phyloP scores from a whole-genome alignment of 108 stramenopile species.

The Pseudonitzschia multiseries region DNA sequence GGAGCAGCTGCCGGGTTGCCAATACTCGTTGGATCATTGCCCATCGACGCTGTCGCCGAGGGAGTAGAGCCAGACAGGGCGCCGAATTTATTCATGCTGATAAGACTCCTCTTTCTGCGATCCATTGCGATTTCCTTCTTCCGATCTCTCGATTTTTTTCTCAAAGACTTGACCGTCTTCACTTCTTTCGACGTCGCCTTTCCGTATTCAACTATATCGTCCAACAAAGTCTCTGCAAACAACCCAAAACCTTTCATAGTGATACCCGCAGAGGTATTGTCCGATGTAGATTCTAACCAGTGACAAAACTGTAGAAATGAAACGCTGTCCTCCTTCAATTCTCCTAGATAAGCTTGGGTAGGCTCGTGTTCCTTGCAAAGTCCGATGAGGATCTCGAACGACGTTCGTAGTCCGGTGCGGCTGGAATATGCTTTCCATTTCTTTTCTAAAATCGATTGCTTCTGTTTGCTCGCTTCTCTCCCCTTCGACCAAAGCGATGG shows the following conservation, averaged over 20 bases:
- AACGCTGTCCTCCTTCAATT: not conserved
- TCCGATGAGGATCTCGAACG: conserved; percentile 68
- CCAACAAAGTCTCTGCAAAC: conserved; percentile 79
- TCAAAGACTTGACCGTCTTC: conserved; percentile 30
- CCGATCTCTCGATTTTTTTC: conserved; percentile 66
- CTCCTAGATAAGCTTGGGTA: conserved; percentile 44
- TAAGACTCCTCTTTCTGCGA: conserved; percentile 50
- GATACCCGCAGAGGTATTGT: conserved; percentile 46
- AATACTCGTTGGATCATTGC: not conserved
- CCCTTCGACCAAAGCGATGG: conserved; percentile 63
- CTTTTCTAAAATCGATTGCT: conserved; percentile 18
- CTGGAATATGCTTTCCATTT: conserved; percentile 62
- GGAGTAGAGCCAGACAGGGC: not conserved
- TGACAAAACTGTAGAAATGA: conserved; percentile 60
- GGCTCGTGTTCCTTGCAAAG: conserved; percentile 54
- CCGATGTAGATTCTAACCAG: conserved; percentile 86
- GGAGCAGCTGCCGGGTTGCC: conserved; percentile 16
- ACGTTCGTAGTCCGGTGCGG: conserved; percentile 58
- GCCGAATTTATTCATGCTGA: conserved; percentile 42
- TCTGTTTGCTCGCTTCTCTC: conserved; percentile 6
- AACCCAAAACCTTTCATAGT: conserved; percentile 64
- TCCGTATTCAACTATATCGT: conserved; percentile 48
- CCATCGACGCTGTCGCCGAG: not conserved
- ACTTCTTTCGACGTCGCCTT: conserved; percentile 24
- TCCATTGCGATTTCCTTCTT: conserved; percentile 82